These are phyloP conservation scores for Ailanthus altissimus DNA, from an alignment of 345 rosid species.

Conservation along the genomic window DNA sequence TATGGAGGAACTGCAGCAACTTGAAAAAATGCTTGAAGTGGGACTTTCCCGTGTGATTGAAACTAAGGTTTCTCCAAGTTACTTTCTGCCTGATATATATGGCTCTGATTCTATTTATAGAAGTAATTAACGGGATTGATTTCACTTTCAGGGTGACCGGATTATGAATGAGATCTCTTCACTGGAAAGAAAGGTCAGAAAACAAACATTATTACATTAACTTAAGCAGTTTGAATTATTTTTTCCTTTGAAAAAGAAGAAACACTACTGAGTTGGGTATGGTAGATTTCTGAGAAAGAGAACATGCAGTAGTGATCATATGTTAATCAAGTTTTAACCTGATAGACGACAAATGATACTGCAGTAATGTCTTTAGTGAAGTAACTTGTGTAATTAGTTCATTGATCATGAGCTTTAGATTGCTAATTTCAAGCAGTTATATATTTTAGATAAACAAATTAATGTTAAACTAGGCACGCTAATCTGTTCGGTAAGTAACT, in stretches of 20 bases:
- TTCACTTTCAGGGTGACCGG: slow-evolving; percentile 41
- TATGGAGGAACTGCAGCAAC: slow-evolving; percentile 46
- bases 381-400: too few relatives aligned
- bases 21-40: slow-evolving; percentile 47
- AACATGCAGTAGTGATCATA: too few relatives aligned
- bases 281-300: neutral
- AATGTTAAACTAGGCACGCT: too few relatives aligned
- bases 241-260: neutral
- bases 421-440: too few relatives aligned
- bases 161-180: slow-evolving; percentile 47
- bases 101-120: neutral
- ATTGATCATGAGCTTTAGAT: too few relatives aligned
- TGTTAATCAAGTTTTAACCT: neutral
- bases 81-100: too few relatives aligned
- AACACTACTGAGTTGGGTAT: too few relatives aligned
- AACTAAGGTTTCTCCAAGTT: slow-evolving; percentile 33
- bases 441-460: too few relatives aligned
- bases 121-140: neutral
- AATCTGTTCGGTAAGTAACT: too few relatives aligned
- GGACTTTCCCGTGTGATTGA: slow-evolving; percentile 42
- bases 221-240: neutral
- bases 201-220: neutral
- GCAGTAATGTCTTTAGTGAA: too few relatives aligned
- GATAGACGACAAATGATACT: too few relatives aligned
- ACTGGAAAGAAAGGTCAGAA: slow-evolving; percentile 55